Evolutionary conservation across 352 stramenopile species (phyloP), one percentile per base, ranked within the genome.

Genomic region (Phytophthora idaei): DNA sequence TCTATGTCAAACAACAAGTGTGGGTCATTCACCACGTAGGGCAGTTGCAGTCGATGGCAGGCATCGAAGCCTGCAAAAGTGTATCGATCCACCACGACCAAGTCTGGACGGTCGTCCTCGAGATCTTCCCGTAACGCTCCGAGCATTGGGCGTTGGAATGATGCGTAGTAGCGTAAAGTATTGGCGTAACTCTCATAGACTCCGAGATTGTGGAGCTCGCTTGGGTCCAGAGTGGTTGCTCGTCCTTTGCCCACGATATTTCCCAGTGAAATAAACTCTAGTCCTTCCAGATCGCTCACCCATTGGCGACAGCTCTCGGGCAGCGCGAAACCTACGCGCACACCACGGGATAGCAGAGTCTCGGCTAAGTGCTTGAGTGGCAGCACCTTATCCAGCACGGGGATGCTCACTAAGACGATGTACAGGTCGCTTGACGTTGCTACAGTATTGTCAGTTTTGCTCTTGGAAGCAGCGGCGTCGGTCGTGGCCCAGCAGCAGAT

Each of bases 1-100:
- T 97, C 90, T n/a, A 96, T 89, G 36, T 97, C 90, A 41, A 92
- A 66, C 31, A 97, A 73, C 67, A 95, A 60, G 52, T 86, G 90
- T 37, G 88, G 83, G 58, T 85, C 85, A 71, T 96, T 90, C 15
- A 97, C 78, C 37, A 94, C 76, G 66, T 89, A 94, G 11, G 90
- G 87, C n/a, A 95, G 55, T 8, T 74, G 53, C 28, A 93, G 67
- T 27, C 69, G 71, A 52, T 94, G 76, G 67, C 75, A 81, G 28
- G 67, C 83, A 51, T 93, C 87, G 50, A 94, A 77, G 32, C 84
- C 90, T 10, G 82, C 88, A 64, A 97, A 93, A 8, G 90, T 89
- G 63, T 91, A 93, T 57, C 90, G 76, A 50, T 97, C 88, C 21
- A 93, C 69, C 3, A 97, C 69, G 5, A 94, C 73, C 25, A 95